A percentile compares a stretch with the other conserved stretches of the same genome.
phyloP scores from a whole-genome alignment of 768 basidiomycete species.

The Macrocybe gigantea region DNA sequence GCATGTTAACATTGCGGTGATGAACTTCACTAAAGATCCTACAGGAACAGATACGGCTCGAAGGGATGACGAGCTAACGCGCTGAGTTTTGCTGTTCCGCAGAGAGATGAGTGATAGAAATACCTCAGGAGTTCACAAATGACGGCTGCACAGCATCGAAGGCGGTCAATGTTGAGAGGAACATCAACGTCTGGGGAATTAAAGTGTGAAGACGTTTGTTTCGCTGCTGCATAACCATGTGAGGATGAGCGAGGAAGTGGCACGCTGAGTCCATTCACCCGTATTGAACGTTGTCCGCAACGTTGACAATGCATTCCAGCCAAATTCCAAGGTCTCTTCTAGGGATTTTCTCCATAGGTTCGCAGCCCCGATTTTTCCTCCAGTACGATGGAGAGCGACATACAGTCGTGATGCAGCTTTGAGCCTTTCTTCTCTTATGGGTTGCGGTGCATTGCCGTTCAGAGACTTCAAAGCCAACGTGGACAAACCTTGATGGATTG shows the following conservation, averaged over 20 bases:
- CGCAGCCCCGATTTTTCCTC: conserved; percentile 73
- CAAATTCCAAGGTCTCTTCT: conserved; percentile 62
- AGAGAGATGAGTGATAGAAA: neutral
- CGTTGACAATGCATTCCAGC: conserved; percentile 54
- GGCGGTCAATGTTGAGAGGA: conserved; percentile 55
- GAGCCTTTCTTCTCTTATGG: conserved; percentile 32
- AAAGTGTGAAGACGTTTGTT: too few relatives aligned
- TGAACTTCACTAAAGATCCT: conserved; percentile 53
- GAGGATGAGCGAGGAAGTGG: neutral
- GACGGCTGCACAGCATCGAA: conserved; percentile 47
- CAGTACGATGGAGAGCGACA: conserved; percentile 58
- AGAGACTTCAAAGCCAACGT: conserved; percentile 50
- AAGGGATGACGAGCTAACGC: conserved; percentile 43
- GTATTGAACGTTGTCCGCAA: conserved; percentile 56
- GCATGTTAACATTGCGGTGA: conserved; percentile 42
- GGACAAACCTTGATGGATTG: conserved; percentile 46
- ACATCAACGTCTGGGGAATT: conserved; percentile 11
- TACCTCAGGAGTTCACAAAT: conserved; percentile 56
- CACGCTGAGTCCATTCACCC: conserved; percentile 21
- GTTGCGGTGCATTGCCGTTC: conserved; percentile 42
- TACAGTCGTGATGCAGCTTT: conserved; percentile 53
- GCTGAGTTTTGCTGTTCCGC: neutral
- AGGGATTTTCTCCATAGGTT: conserved; percentile 71
- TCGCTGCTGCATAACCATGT: neutral
- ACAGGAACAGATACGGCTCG: conserved; percentile 68